Evolutionary conservation across 495 filamentous ascomycete species (phyloP).

Genomic region (Chaetomidium leptoderma): DNA sequence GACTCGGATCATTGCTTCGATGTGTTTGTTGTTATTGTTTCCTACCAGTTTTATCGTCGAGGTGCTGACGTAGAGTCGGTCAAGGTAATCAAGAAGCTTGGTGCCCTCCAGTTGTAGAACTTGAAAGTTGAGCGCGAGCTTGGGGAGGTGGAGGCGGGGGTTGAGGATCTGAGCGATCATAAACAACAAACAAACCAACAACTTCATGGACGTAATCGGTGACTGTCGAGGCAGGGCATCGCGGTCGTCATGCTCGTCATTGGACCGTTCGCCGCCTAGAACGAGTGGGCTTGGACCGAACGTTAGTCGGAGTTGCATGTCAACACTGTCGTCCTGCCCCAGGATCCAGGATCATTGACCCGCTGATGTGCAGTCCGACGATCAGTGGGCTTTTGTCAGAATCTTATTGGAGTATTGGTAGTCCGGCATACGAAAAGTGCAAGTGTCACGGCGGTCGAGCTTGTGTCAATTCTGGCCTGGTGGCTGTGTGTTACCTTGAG

Average conservation of each 20-base stretch:
- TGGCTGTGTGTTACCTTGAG: neutral
- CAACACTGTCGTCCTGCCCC: neutral
- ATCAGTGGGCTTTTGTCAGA: neutral
- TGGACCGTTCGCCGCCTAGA: neutral
- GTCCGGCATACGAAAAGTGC: neutral
- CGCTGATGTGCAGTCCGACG: neutral
- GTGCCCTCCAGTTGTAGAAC: too few relatives aligned
- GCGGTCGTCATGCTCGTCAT: neutral
- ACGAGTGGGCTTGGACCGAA: too few relatives aligned
- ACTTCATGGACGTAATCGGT: too few relatives aligned
- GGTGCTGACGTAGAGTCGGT: too few relatives aligned
- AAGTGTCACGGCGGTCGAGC: neutral
- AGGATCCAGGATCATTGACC: neutral
- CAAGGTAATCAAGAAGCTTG: too few relatives aligned
- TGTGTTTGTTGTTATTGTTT: too few relatives aligned
- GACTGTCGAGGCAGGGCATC: too few relatives aligned
- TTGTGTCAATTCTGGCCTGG: neutral
- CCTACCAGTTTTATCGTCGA: too few relatives aligned
- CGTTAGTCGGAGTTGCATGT: neutral
- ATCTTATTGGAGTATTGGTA: neutral
- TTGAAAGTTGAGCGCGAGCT: too few relatives aligned
- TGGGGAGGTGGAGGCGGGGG: slow-evolving; percentile 21
- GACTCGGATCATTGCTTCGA: too few relatives aligned
- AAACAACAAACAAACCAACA: too few relatives aligned
- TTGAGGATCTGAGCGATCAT: too few relatives aligned